Evolutionary conservation across 2,329 filamentous ascomycete species (phyloP).

Genomic region (Amauroascus niger): DNA sequence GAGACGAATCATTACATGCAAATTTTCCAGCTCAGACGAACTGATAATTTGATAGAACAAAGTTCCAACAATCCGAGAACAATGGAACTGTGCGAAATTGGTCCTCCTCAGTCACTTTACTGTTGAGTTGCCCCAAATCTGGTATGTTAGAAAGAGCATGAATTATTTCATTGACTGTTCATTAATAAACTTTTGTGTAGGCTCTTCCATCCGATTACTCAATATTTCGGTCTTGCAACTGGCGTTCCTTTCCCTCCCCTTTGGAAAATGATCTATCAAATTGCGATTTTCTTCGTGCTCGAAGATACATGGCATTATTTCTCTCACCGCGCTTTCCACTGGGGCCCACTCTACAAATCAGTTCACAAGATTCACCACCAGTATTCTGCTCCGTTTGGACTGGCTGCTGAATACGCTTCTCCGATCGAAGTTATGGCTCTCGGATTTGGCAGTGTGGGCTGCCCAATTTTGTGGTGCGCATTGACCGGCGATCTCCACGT

Average conservation of each 20-base stretch:
- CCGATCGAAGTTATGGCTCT: constrained; percentile 95
- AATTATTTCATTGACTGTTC: neutral
- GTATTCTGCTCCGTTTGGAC: constrained; percentile 92
- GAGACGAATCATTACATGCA: neutral
- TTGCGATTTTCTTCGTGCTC: constrained; percentile 85
- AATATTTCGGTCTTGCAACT: constrained; percentile 80
- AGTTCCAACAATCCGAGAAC: constrained; percentile 83
- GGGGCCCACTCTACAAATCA: constrained; percentile 86
- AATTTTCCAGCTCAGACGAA: constrained; percentile 7
- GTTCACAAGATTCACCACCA: constrained; percentile 99
- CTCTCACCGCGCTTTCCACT: constrained; percentile 85
- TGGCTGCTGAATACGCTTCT: constrained; percentile 94
- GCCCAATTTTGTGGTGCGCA: constrained; percentile 73
- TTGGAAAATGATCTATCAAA: constrained; percentile 82
- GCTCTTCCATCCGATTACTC: constrained; percentile 93
- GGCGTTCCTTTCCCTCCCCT: constrained; percentile 78
- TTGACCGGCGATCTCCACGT: constrained; percentile 84
- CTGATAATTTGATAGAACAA: constrained; percentile 48
- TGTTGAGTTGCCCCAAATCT: constrained; percentile 95
- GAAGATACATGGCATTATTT: constrained; percentile 99
- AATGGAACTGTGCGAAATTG: constrained; percentile 86
- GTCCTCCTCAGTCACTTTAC: constrained; percentile 95
- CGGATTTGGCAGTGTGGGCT: constrained; percentile 72
- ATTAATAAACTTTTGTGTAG: constrained; percentile 25
- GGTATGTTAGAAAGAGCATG: constrained; percentile 40